phyloP scores from a whole-genome alignment of 495 filamentous ascomycete species.

The Lasiosphaeria hispida region DNA sequence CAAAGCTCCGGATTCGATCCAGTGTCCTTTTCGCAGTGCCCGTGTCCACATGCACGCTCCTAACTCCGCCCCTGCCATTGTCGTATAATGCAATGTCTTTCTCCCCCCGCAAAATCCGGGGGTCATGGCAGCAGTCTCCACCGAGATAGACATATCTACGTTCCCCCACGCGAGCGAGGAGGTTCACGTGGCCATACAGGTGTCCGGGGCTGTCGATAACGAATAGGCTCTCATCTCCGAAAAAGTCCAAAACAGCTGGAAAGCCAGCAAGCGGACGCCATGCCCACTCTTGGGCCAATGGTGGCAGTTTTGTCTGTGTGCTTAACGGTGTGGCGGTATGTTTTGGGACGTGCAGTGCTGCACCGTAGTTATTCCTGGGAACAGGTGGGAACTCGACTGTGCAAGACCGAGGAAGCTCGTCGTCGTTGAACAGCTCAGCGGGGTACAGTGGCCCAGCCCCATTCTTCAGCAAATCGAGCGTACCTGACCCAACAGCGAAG shows the following conservation, averaged over 20 bases:
- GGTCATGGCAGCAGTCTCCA: constrained; percentile 50
- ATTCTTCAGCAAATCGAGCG: constrained; percentile 36
- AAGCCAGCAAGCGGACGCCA: constrained; percentile 14
- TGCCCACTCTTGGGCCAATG: not conserved
- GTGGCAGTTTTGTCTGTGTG: constrained; percentile 6
- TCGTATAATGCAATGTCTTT: constrained; percentile 43
- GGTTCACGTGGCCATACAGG: constrained; percentile 47
- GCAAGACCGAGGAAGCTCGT: constrained; percentile 25
- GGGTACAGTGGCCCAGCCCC: constrained; percentile 30
- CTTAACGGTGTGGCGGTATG: constrained; percentile 14
- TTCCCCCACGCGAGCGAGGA: constrained; percentile 34
- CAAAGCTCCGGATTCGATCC: constrained; percentile 25
- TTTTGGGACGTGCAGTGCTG: constrained; percentile 7
- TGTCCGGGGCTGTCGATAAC: constrained; percentile 49
- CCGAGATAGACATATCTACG: constrained; percentile 42
- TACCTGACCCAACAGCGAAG: constrained; percentile 49
- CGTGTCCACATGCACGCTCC: constrained; percentile 44
- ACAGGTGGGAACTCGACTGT: constrained; percentile 30
- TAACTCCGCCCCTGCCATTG: constrained; percentile 32
- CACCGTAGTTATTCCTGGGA: not conserved
- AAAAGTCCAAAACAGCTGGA: constrained; percentile 42
- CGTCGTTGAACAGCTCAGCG: constrained; percentile 28
- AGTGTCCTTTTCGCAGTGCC: constrained; percentile 35
- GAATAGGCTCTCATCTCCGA: constrained; percentile 37
- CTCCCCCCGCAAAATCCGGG: constrained; percentile 40